phyloP scores from a whole-genome alignment of 306 rosid species.

The Quercus robur region DNA sequence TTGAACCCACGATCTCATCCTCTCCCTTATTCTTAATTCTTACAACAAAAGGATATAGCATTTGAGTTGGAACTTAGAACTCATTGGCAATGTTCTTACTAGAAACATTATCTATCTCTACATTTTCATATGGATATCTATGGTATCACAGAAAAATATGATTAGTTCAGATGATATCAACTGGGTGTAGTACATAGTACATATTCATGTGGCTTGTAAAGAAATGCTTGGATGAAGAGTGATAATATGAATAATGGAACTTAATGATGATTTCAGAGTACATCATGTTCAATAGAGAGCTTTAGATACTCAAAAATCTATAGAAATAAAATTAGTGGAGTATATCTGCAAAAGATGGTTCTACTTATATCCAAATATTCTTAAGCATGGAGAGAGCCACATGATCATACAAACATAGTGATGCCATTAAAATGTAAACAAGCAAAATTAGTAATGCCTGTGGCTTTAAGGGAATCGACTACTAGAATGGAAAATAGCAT shows the following conservation, averaged over 20 bases:
- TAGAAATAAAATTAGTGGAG: not conserved
- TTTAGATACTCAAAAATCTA: not conserved
- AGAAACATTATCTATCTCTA: not conserved
- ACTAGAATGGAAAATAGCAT: not conserved
- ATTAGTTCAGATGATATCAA: conserved; percentile 7
- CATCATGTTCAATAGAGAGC: not conserved
- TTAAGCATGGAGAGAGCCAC: too few species aligned
- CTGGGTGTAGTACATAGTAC: not conserved
- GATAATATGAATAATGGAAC: not conserved
- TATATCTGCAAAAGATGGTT: not conserved
- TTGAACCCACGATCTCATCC: too few species aligned
- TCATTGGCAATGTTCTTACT: not conserved
- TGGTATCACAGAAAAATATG: not conserved
- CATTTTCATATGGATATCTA: not conserved
- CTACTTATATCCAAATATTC: too few species aligned
- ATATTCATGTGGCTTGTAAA: conserved; percentile 20
- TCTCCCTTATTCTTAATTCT: too few species aligned
- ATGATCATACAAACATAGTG: not conserved
- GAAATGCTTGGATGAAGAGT: conserved; percentile 7
- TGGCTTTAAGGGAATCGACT: conserved; percentile 3
- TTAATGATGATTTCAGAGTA: conserved; percentile 11
- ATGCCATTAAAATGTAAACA: not conserved
- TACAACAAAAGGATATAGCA: too few species aligned
- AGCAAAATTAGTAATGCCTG: not conserved
- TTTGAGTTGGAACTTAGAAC: not conserved